A percentile compares a stretch with the other conserved stretches of the same genome.
Evolutionary conservation across 768 basidiomycete species (phyloP).

Genomic region (Tylopilus intermedius): DNA sequence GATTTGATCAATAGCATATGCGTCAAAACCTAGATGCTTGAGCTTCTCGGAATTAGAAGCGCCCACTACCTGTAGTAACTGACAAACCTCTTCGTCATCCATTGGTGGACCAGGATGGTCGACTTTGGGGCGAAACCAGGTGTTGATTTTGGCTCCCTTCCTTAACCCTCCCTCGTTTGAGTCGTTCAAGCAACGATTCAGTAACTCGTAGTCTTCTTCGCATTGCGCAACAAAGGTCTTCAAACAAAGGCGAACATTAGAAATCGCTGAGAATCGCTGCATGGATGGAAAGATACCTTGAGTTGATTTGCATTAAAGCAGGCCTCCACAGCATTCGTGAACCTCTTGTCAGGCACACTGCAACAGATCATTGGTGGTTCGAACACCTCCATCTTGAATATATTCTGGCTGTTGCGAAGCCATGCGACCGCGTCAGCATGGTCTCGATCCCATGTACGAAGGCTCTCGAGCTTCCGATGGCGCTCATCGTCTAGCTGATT

Average conservation of each 20-base stretch:
- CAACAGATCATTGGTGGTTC: slow-evolving; percentile 79
- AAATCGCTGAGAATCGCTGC: neutral
- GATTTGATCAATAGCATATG: slow-evolving; percentile 78
- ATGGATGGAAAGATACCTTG: slow-evolving; percentile 43
- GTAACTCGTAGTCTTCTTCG: slow-evolving; percentile 69
- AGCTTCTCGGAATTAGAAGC: slow-evolving; percentile 43
- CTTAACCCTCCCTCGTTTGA: slow-evolving; percentile 45
- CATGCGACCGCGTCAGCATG: slow-evolving; percentile 64
- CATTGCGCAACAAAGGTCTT: slow-evolving; percentile 86
- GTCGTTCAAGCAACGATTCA: slow-evolving; percentile 70
- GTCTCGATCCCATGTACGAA: slow-evolving; percentile 45
- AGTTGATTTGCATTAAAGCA: slow-evolving; percentile 57
- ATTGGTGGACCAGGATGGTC: slow-evolving; percentile 49
- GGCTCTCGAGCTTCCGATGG: slow-evolving; percentile 52
- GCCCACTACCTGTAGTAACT: neutral
- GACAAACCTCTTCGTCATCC: slow-evolving; percentile 51
- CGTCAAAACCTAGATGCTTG: slow-evolving; percentile 60
- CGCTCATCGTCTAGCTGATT: slow-evolving; percentile 50
- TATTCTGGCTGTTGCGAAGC: slow-evolving; percentile 59
- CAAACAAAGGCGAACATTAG: neutral
- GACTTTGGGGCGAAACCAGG: slow-evolving; percentile 58
- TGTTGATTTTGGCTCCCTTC: slow-evolving; percentile 50
- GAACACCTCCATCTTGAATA: slow-evolving; percentile 78
- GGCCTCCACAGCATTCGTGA: slow-evolving; percentile 67
- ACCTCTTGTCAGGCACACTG: slow-evolving; percentile 58